phyloP scores from a whole-genome alignment of 2,329 filamentous ascomycete species.

The Colletotrichum sojae region DNA sequence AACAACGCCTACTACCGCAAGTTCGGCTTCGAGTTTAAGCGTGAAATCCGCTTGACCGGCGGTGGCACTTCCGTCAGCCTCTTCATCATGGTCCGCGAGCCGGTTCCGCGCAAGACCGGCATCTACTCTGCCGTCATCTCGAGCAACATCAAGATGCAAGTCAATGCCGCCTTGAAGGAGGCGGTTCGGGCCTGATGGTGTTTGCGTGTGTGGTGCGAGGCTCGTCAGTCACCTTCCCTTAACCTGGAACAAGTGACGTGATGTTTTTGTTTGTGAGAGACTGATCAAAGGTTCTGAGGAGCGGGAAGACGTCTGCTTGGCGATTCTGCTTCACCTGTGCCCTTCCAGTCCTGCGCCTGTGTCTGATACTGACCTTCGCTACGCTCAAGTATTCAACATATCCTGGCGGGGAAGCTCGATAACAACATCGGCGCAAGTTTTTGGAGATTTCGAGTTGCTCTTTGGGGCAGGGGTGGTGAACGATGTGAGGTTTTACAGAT shows the following conservation, averaged over 20 bases:
- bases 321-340: background rate
- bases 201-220: background rate
- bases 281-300: too few species aligned
- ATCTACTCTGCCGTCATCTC: slow-evolving; percentile 48
- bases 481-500: slow-evolving; percentile 5
- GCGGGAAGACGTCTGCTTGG: background rate
- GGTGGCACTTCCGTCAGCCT: slow-evolving; percentile 72
- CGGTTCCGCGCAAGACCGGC: slow-evolving; percentile 54
- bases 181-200: slow-evolving; percentile 13
- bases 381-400: slow-evolving; percentile 22
- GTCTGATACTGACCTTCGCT: slow-evolving; percentile 32
- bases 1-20: slow-evolving; percentile 82
- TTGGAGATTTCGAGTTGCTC: background rate
- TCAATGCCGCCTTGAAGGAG: slow-evolving; percentile 48
- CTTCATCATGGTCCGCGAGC: slow-evolving; percentile 88
- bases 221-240: slow-evolving; percentile 24
- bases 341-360: slow-evolving; percentile 19
- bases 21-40: slow-evolving; percentile 79
- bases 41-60: slow-evolving; percentile 74
- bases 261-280: background rate
- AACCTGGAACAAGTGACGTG: slow-evolving; percentile 18
- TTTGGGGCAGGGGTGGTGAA: slow-evolving; percentile 13
- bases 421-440: slow-evolving; percentile 26
- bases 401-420: slow-evolving; percentile 10
- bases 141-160: slow-evolving; percentile 51